Evolutionary conservation across 176 grass and related monocot genomes (phyloP).

Genomic region (Dendrocalamus sinicus): DNA sequence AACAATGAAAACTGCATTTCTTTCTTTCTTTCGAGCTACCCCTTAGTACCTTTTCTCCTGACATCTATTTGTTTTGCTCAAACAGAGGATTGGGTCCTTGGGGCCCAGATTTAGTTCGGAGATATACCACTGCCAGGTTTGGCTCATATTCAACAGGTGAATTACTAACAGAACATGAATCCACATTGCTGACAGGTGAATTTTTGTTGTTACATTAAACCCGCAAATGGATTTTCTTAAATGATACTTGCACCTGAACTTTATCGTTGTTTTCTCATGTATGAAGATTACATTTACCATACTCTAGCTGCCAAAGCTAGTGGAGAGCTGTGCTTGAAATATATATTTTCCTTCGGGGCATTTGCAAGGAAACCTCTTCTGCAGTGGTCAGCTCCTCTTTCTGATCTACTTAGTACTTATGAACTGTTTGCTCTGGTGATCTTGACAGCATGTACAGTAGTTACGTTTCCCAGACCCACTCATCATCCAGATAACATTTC

Average conservation of each 20-base stretch:
- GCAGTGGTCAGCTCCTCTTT: conserved; percentile 65
- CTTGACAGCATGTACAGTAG: background rate
- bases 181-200: conserved; percentile 76
- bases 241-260: conserved; percentile 21
- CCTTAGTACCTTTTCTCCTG: conserved; percentile 13
- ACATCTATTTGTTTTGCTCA: conserved; percentile 26
- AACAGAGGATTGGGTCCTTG: conserved; percentile 97
- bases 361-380: conserved; percentile 96
- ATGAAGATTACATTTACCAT: conserved; percentile 96
- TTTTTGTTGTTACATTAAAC: conserved; percentile 7
- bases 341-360: conserved; percentile 94
- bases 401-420: conserved; percentile 6
- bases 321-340: conserved; percentile 89
- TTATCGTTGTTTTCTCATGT: conserved; percentile 33
- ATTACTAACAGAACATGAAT: conserved; percentile 73
- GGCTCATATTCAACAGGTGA: conserved; percentile 72
- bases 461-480: conserved; percentile 13
- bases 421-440: background rate
- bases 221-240: background rate
- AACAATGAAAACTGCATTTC: background rate
- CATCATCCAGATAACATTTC: background rate
- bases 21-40: background rate
- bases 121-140: conserved; percentile 86
- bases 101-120: conserved; percentile 84
- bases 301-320: conserved; percentile 98